Evolutionary conservation across 352 stramenopile species (phyloP).

Genomic region (Aphanomyces cochlioides): DNA sequence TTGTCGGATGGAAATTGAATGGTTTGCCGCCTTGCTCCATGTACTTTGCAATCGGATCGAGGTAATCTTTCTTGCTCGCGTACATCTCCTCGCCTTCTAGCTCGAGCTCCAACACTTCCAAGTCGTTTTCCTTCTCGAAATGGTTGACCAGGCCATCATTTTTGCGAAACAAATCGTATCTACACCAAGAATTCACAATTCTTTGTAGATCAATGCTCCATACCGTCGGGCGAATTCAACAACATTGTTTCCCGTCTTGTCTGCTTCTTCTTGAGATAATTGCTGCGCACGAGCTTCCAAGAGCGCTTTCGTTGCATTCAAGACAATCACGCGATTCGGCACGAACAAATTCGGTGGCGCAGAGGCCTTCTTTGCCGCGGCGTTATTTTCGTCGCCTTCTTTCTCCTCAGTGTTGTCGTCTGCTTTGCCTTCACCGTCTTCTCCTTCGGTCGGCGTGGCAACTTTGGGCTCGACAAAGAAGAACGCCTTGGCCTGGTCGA

Average conservation of each 20-base stretch:
- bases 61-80: conserved; percentile 40
- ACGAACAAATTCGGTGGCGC: conserved; percentile 19
- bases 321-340: conserved; percentile 68
- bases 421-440: conserved; percentile 32
- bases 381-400: conserved; percentile 30
- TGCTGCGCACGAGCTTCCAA: conserved; percentile 55
- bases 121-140: conserved; percentile 53
- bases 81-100: conserved; percentile 48
- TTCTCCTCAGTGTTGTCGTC: conserved; percentile 31
- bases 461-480: conserved; percentile 36
- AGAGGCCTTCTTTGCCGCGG: conserved; percentile 37
- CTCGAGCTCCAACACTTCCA: conserved; percentile 70
- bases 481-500: conserved; percentile 46
- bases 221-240: conserved; percentile 47
- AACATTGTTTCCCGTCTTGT: conserved; percentile 62
- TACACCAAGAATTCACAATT: conserved; percentile 30
- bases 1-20: conserved; percentile 81
- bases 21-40: conserved; percentile 70
- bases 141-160: conserved; percentile 41
- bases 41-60: conserved; percentile 58
- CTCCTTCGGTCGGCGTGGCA: background rate
- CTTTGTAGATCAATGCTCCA: conserved; percentile 50
- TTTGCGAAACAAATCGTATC: conserved; percentile 9
- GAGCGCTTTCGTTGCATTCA: conserved; percentile 47
- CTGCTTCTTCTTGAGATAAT: conserved; percentile 51